Evolutionary conservation across 2,329 filamentous ascomycete species (phyloP).

Genomic region (Paecilomyces formosus): DNA sequence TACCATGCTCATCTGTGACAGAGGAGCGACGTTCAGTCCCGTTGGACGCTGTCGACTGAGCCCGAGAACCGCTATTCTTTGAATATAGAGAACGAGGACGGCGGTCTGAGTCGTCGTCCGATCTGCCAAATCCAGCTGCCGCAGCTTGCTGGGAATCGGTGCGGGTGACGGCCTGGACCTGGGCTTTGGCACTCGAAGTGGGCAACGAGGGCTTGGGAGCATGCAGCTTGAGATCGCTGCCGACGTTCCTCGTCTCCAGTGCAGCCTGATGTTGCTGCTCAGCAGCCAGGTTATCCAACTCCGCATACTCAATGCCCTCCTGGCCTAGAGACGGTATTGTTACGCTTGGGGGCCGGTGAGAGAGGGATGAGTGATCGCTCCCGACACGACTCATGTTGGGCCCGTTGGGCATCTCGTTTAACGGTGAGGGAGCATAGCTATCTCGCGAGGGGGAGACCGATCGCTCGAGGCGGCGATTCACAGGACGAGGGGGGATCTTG

Average conservation of each 20-base stretch:
- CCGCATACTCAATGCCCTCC: conserved; percentile 83
- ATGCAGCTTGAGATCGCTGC: conserved; percentile 75
- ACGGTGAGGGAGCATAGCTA: conserved; percentile 75
- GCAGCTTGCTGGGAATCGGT: conserved; percentile 86
- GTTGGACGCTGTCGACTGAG: conserved; percentile 38
- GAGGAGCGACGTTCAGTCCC: conserved; percentile 51
- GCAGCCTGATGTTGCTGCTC: conserved; percentile 44
- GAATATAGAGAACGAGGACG: conserved; percentile 52
- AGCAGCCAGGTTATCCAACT: conserved; percentile 41
- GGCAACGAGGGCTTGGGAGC: conserved; percentile 84
- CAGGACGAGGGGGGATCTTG: conserved; percentile 70
- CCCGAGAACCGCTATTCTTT: conserved; percentile 52
- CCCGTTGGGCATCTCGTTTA: conserved; percentile 60
- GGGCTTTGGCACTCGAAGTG: conserved; percentile 70
- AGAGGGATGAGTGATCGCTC: conserved; percentile 27
- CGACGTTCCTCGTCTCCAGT: conserved; percentile 70
- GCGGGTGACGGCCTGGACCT: conserved; percentile 75
- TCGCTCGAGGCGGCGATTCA: conserved; percentile 58
- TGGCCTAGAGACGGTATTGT: conserved; percentile 78
- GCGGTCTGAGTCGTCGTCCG: conserved; percentile 45
- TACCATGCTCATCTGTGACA: conserved; percentile 71
- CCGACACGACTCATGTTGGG: conserved; percentile 21
- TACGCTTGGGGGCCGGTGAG: conserved; percentile 64
- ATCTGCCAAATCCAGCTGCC: conserved; percentile 71
- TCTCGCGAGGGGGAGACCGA: conserved; percentile 70